Conservation (phyloP, 345 rosid genomes). For the Cochlearia excelsa region DNA sequence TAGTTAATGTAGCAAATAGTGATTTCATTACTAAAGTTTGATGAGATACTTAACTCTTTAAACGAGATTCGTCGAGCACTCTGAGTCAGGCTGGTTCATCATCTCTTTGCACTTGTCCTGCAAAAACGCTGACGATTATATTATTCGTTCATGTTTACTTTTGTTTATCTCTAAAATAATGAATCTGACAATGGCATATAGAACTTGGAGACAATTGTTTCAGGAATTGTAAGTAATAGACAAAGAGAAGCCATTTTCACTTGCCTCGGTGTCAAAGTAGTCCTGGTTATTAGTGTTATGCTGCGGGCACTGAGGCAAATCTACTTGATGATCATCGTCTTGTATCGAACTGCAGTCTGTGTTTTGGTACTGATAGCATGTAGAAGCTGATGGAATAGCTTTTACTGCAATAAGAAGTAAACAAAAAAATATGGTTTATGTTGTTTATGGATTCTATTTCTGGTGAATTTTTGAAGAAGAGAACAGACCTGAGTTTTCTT, state of each 20-base stretch:
- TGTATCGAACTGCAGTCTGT: slow-evolving; percentile 34
- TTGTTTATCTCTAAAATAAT: not conserved
- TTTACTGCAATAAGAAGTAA: slow-evolving; percentile 28
- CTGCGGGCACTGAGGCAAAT: slow-evolving; percentile 29
- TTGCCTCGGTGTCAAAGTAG: slow-evolving; percentile 44
- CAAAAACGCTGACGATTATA: slow-evolving; percentile 14
- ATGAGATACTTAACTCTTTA: slow-evolving; percentile 11
- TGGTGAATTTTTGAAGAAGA: slow-evolving; percentile 8
- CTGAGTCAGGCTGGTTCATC: slow-evolving; percentile 44
- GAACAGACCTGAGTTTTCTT: slow-evolving; percentile 47
- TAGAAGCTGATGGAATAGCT: slow-evolving; percentile 37
- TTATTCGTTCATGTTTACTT: slow-evolving; percentile 1
- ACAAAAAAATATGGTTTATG: slow-evolving; percentile 13
- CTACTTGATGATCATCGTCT: slow-evolving; percentile 29
- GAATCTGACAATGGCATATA: slow-evolving; percentile 24
- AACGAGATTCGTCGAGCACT: slow-evolving; percentile 47
- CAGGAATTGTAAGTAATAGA: slow-evolving; percentile 14
- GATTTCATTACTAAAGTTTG: not conserved
- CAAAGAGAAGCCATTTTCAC: slow-evolving; percentile 29
- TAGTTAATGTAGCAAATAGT: not conserved
- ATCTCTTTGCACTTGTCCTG: slow-evolving; percentile 39
- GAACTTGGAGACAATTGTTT: slow-evolving; percentile 23
- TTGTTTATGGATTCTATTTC: slow-evolving; percentile 1
- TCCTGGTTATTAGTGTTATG: slow-evolving; percentile 34
- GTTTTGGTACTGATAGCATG: slow-evolving; percentile 32